phyloP scores from a whole-genome alignment of 352 stramenopile genomes.

The Pythium angustatum region DNA sequence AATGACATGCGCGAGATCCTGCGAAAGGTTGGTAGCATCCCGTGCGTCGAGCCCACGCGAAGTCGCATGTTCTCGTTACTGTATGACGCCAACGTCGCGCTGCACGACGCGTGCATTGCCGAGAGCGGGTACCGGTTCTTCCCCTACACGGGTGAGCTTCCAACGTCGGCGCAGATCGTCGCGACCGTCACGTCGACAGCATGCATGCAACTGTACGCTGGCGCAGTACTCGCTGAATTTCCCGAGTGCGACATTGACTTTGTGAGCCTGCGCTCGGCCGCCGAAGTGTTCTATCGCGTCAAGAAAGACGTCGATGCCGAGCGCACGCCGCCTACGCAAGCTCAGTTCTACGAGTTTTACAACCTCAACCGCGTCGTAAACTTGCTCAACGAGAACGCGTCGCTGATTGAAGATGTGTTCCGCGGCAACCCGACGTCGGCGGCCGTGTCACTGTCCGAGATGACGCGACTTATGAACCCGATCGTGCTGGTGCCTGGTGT shows the following conservation, averaged over 20 bases:
- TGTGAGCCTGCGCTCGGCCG: constrained; percentile 28
- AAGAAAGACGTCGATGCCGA: constrained; percentile 28
- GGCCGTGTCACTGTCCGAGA: constrained; percentile 33
- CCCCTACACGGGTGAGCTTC: constrained; percentile 51
- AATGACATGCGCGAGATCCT: constrained; percentile 29
- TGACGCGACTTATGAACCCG: constrained; percentile 36
- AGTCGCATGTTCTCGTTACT: constrained; percentile 23
- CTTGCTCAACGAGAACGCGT: constrained; percentile 31
- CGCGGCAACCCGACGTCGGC: constrained; percentile 8
- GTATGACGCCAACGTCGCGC: constrained; percentile 21
- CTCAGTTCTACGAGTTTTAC: constrained; percentile 37
- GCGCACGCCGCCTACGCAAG: constrained; percentile 26
- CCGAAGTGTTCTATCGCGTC: constrained; percentile 30
- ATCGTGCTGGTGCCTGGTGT: constrained; percentile 26
- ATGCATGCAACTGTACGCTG: constrained; percentile 30
- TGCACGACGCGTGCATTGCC: constrained; percentile 21
- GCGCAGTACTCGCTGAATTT: constrained; percentile 22
- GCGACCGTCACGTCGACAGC: constrained; percentile 40
- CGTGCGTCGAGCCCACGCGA: constrained; percentile 10
- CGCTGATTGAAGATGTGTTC: constrained; percentile 32
- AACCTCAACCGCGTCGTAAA: constrained; percentile 38
- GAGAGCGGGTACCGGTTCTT: constrained; percentile 60
- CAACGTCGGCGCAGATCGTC: constrained; percentile 41
- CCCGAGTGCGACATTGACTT: constrained; percentile 50
- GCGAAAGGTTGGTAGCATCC: constrained; percentile 15